Conservation (phyloP, 2,329 filamentous ascomycete genomes). For the Colletotrichum sp. region DNA sequence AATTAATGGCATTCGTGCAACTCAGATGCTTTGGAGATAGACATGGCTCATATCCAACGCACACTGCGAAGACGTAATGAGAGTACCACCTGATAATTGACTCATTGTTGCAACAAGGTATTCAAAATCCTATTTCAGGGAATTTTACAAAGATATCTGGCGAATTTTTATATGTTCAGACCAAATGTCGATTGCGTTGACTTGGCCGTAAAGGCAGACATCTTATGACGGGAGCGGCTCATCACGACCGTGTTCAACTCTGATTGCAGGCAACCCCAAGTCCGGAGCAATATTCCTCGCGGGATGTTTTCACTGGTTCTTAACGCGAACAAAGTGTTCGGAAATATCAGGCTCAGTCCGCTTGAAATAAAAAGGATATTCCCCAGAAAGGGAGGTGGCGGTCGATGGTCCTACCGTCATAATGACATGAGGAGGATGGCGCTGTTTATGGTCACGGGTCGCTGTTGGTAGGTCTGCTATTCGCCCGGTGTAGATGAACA, state of each 20-base stretch:
- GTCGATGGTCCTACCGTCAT: not conserved
- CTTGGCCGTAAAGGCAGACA: not conserved
- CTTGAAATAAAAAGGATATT: not conserved
- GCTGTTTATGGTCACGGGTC: not conserved
- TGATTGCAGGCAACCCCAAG: not conserved
- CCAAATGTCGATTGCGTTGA: not conserved
- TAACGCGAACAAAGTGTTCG: not conserved
- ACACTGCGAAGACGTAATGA: too few species aligned
- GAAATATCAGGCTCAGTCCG: not conserved
- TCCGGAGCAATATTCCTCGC: not conserved
- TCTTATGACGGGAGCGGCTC: not conserved
- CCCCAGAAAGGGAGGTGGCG: not conserved
- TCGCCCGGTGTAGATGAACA: not conserved
- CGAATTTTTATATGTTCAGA: not conserved
- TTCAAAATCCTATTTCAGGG: not conserved
- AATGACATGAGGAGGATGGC: not conserved
- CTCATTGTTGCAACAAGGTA: not conserved
- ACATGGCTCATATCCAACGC: not conserved
- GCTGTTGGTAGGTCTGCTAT: not conserved
- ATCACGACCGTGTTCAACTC: not conserved
- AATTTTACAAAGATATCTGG: not conserved
- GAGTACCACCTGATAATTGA: not conserved
- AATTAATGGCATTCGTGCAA: accelerated
- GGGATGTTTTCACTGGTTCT: not conserved
- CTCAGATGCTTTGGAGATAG: not conserved